Percentiles rank a stretch among this genome's conserved stretches.
Evolutionary conservation across 495 filamentous ascomycete species (phyloP).

Genomic region (Aspergillus cavernicola): DNA sequence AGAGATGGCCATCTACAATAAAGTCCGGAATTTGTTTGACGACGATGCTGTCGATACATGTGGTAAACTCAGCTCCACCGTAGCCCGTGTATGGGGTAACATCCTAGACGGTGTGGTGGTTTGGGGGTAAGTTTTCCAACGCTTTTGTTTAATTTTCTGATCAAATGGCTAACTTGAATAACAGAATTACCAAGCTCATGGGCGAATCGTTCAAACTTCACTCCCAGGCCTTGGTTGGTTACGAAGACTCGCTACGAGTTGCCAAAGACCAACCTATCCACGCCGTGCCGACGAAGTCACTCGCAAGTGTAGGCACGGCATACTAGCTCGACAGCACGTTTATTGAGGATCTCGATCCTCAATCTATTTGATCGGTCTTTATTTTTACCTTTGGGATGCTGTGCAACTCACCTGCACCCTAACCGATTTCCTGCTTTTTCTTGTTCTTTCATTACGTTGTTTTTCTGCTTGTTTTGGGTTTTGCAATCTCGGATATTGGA

Average conservation of each 20-base stretch:
- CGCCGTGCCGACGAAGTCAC: slow-evolving; percentile 43
- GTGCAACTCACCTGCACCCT: background rate
- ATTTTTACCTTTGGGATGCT: background rate
- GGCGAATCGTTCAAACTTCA: slow-evolving; percentile 98
- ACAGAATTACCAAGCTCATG: slow-evolving; percentile 93
- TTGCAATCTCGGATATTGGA: slow-evolving; percentile 25
- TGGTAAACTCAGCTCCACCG: slow-evolving; percentile 84
- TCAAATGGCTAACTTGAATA: slow-evolving; percentile 43
- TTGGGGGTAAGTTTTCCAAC: slow-evolving; percentile 70
- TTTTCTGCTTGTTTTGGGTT: slow-evolving; percentile 36
- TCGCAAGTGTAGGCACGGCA: slow-evolving; percentile 46
- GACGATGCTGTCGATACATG: slow-evolving; percentile 79
- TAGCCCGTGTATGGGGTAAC: slow-evolving; percentile 92
- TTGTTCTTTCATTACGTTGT: slow-evolving; percentile 29
- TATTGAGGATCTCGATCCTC: background rate
- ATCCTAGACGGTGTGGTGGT: slow-evolving; percentile 99
- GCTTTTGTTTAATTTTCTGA: background rate
- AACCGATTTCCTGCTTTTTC: slow-evolving; percentile 13
- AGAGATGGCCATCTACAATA: slow-evolving; percentile 91
- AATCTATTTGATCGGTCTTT: slow-evolving; percentile 1
- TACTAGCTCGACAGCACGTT: slow-evolving; percentile 28
- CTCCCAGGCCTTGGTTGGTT: slow-evolving; percentile 87
- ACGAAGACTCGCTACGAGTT: slow-evolving; percentile 68
- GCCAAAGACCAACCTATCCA: slow-evolving; percentile 47
- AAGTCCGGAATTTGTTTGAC: slow-evolving; percentile 87